Evolutionary conservation across 768 basidiomycete species (phyloP), one percentile per base, ranked within the genome.

Genomic region (Tylopilus rubrobrunneus): DNA sequence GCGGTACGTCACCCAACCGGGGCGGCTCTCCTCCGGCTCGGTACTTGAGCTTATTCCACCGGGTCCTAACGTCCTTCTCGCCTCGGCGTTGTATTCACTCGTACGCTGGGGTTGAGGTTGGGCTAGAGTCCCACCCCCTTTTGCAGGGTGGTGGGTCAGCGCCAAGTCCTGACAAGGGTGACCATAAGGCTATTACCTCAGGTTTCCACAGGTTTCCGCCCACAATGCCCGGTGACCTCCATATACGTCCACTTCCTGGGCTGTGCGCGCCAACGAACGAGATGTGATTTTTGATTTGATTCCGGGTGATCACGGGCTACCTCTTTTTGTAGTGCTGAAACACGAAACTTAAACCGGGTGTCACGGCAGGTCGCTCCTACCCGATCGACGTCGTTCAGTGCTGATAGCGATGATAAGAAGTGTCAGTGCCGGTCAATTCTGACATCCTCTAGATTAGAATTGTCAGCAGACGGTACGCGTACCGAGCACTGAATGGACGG

Each of bases 1-100:
- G 62, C 57, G 29, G 55, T 55, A 53, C 64, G 19, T 47, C 55
- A 47, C 49, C 53, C 40, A 51, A 63, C 49, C 0, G 9, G 54
- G 57, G 44, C 29, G 45, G 33, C 33, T 56, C 52, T 39, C 56
- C 48, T 52, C 36, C 56, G 34, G 33, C 11, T 57, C 51, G 49
- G 61, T 50, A n/a, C 52, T 55, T 49, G 47, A 43, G 42, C 45
- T 44, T 54, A 49, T n/a, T 56, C 31, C 41, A 45, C 37, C 51
- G 55, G 60, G 50, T 51, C 54, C 39, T 44, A 37, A 31, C 45
- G 14, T 15, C 14, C 33, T 34, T 34, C 33, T 14, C 37, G 31
- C 37, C 37, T 15, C 8, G 21, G 43, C 14, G 17, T 21, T 40
- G 7, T 19, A 40, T 7, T 31, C 29, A 31, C 29, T 31, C 29